These are phyloP conservation scores for Phenoliferia sp. DNA, from an alignment of 1,284 basidiomycete species.

Conservation along the genomic window DNA sequence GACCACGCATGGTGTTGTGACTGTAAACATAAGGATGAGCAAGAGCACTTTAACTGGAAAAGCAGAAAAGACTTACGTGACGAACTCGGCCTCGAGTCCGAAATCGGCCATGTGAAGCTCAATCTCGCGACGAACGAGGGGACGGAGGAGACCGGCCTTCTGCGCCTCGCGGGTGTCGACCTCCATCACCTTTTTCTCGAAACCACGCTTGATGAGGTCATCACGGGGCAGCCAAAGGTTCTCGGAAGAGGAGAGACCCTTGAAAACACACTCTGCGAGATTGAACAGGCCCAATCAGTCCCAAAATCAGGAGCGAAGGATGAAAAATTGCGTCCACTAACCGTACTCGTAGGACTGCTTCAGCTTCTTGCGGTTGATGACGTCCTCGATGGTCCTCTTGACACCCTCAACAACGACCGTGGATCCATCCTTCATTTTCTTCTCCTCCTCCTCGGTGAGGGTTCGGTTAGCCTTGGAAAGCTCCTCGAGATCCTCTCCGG, in stretches of 20 bases:
- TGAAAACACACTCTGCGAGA: conserved; percentile 62
- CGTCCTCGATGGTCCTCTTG: conserved; percentile 92
- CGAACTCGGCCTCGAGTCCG: conserved; percentile 93
- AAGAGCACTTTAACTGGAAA: background rate
- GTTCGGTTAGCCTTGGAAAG: conserved; percentile 83
- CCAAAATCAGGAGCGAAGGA: conserved; percentile 39
- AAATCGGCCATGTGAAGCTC: conserved; percentile 97
- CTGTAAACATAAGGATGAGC: conserved; percentile 3
- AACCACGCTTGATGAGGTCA: conserved; percentile 93
- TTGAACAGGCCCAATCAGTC: conserved; percentile 58
- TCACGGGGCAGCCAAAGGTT: conserved; percentile 96
- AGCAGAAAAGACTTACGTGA: conserved; percentile 56
- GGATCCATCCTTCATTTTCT: conserved; percentile 96
- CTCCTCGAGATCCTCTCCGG: conserved; percentile 96
- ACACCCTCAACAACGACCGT: conserved; percentile 82
- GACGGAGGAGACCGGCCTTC: conserved; percentile 89
- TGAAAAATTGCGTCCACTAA: conserved; percentile 38
- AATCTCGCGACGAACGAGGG: conserved; percentile 93
- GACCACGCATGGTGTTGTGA: conserved; percentile 73
- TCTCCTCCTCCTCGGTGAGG: conserved; percentile 78
- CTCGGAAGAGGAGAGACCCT: conserved; percentile 75
- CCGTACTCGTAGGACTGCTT: conserved; percentile 98
- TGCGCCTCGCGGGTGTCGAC: conserved; percentile 97
- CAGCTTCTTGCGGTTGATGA: conserved; percentile 87
- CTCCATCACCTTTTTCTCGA: conserved; percentile 89